phyloP scores from a whole-genome alignment of 768 basidiomycete species.

The Tremella fuciformis region DNA sequence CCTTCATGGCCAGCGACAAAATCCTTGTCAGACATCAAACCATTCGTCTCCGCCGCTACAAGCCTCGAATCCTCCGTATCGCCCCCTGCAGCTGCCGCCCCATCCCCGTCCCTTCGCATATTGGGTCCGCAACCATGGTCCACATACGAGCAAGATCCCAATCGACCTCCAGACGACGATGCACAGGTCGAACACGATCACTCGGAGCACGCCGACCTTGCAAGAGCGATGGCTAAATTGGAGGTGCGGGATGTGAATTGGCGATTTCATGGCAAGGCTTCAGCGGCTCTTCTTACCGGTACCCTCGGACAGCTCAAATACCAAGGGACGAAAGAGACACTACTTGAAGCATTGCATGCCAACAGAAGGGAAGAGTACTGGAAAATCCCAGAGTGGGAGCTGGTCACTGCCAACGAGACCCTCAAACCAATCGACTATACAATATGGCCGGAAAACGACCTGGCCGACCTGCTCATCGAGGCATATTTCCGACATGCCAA shows the following conservation, averaged over 20 bases:
- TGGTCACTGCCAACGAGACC: constrained; percentile 41
- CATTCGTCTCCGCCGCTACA: constrained; percentile 19
- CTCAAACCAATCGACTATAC: constrained; percentile 35
- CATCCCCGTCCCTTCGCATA: constrained; percentile 13
- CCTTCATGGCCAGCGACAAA: constrained; percentile 30
- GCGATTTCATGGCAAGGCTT: constrained; percentile 50
- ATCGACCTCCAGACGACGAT: constrained; percentile 14
- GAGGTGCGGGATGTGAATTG: constrained; percentile 36
- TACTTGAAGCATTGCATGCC: constrained; percentile 27
- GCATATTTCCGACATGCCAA: constrained; percentile 66
- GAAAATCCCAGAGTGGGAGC: constrained; percentile 51
- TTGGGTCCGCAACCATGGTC: constrained; percentile 30
- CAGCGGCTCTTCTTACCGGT: constrained; percentile 41
- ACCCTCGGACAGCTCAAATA: constrained; percentile 41
- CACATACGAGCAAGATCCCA: constrained; percentile 31
- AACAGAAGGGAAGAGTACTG: constrained; percentile 50
- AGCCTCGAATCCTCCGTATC: constrained; percentile 3
- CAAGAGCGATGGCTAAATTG: constrained; percentile 27
- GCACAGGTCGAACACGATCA: constrained; percentile 22
- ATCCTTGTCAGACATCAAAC: constrained; percentile 15
- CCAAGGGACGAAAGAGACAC: constrained; percentile 8
- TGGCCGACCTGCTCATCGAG: constrained; percentile 60
- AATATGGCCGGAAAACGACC: constrained; percentile 63
- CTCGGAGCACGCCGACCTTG: constrained; percentile 17
- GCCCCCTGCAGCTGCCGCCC: constrained; percentile 12